Percentiles rank a stretch among this genome's conserved stretches.
Conservation (phyloP, 768 basidiomycete species). For the Hydnomerulius pinastri region DNA sequence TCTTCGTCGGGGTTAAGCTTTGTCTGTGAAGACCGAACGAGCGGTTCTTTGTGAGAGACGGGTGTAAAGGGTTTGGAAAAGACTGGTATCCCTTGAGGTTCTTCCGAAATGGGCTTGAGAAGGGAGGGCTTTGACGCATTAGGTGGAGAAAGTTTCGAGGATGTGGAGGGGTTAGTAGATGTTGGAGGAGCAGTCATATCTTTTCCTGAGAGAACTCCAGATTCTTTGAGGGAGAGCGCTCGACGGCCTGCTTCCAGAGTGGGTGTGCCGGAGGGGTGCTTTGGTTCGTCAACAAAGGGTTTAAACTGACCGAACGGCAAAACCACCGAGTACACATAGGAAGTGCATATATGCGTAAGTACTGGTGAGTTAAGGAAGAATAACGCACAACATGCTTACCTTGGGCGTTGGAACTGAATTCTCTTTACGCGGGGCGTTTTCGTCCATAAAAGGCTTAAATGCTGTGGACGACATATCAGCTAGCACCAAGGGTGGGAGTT, state of each 20-base stretch:
- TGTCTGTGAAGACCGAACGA: constrained; percentile 25
- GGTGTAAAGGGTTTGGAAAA: constrained; percentile 72
- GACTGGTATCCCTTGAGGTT: constrained; percentile 39
- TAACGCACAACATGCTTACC: constrained; percentile 8
- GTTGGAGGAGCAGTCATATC: constrained; percentile 19
- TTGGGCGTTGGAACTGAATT: constrained; percentile 36
- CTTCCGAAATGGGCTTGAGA: constrained; percentile 39
- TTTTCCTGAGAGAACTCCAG: constrained; percentile 17
- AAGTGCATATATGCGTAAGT: constrained; percentile 8
- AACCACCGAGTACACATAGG: not conserved
- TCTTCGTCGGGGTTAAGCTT: constrained; percentile 17
- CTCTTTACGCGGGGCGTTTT: constrained; percentile 49
- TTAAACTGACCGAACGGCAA: constrained; percentile 53
- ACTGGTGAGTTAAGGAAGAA: not conserved
- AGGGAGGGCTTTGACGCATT: constrained; percentile 23
- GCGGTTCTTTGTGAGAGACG: constrained; percentile 41
- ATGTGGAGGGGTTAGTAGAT: constrained; percentile 15
- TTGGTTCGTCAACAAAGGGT: constrained; percentile 61
- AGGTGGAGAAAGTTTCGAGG: constrained; percentile 29
- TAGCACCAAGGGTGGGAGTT: constrained; percentile 17
- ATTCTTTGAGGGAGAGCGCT: constrained; percentile 56
- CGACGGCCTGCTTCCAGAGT: constrained; percentile 36
- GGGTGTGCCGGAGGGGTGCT: constrained; percentile 40
- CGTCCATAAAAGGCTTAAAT: constrained; percentile 73
- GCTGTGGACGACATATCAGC: constrained; percentile 12